These are phyloP conservation scores for Cylindrodendrum hubeiense DNA, from an alignment of 2,329 filamentous ascomycete genomes.

Conservation along the genomic window DNA sequence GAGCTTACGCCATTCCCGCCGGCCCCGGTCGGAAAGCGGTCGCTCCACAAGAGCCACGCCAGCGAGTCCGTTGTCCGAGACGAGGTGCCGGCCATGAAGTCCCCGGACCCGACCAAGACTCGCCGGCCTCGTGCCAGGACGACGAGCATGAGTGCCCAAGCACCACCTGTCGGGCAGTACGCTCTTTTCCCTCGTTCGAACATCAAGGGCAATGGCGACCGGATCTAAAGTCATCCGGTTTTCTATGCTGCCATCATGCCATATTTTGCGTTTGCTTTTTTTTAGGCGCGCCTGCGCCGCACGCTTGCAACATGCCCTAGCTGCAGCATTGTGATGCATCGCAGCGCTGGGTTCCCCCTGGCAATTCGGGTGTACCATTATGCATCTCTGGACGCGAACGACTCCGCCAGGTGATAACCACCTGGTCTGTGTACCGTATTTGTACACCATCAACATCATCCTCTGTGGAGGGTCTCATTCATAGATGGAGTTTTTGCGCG, in stretches of 20 bases:
- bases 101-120: slow-evolving; percentile 46
- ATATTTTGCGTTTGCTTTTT: slow-evolving; percentile 22
- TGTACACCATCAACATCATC: slow-evolving; percentile 19
- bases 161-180: slow-evolving; percentile 60
- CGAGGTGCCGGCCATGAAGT: slow-evolving; percentile 44
- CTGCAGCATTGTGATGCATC: slow-evolving; percentile 10
- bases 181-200: slow-evolving; percentile 58
- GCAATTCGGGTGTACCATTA: slow-evolving; percentile 6
- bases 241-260: slow-evolving; percentile 16
- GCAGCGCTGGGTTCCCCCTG: slow-evolving; percentile 9
- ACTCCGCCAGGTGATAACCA: slow-evolving; percentile 6
- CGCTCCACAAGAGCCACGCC: slow-evolving; percentile 52
- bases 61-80: slow-evolving; percentile 53
- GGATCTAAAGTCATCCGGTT: slow-evolving; percentile 43
- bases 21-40: slow-evolving; percentile 36
- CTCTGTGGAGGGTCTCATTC: not conserved
- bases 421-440: slow-evolving; percentile 20
- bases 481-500: slow-evolving; percentile 23
- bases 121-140: slow-evolving; percentile 59
- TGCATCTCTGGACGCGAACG: slow-evolving; percentile 15
- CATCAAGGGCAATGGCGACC: slow-evolving; percentile 48
- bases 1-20: slow-evolving; percentile 50
- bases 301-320: slow-evolving; percentile 22
- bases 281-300: slow-evolving; percentile 12
- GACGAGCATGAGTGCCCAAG: slow-evolving; percentile 57